These are phyloP conservation scores for Dothideomycetidae sp. DNA, from an alignment of 2,329 filamentous ascomycete genomes.

Conservation along the genomic window DNA sequence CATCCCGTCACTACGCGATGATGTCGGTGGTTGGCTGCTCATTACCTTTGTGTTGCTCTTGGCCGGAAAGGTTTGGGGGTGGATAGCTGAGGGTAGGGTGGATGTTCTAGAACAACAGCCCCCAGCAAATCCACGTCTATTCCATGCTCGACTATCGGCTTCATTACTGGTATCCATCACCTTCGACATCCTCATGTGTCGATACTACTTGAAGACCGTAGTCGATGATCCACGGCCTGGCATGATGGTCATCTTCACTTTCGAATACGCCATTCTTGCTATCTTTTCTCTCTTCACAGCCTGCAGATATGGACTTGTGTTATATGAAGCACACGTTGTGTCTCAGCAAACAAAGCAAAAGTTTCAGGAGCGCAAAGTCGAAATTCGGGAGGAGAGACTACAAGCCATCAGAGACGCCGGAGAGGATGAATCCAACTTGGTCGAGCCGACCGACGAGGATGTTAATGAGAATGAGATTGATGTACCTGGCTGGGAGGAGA, in stretches of 20 bases:
- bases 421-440: constrained; percentile 22
- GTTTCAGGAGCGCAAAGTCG: constrained; percentile 51
- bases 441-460: constrained; percentile 49
- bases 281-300: constrained; percentile 69
- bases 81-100: constrained; percentile 91
- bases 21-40: constrained; percentile 86
- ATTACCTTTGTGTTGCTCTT: constrained; percentile 91
- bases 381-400: constrained; percentile 44
- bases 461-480: constrained; percentile 90
- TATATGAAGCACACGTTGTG: constrained; percentile 63
- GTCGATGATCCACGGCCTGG: constrained; percentile 80
- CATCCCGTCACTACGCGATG: constrained; percentile 96
- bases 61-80: constrained; percentile 93
- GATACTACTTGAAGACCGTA: constrained; percentile 68
- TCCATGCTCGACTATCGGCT: constrained; percentile 67
- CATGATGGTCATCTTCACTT: constrained; percentile 99
- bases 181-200: constrained; percentile 68
- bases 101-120: constrained; percentile 93
- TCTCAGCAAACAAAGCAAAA: constrained; percentile 58
- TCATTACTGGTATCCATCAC: constrained; percentile 66
- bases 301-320: constrained; percentile 61
- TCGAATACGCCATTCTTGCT: constrained; percentile 82
- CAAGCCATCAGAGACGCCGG: constrained; percentile 23
- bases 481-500: constrained; percentile 90
- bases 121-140: constrained; percentile 71